Evolutionary conservation across 176 grass and related monocot species (phyloP), one percentile per base, ranked within the genome.

Genomic region (Tillandsia fasciculata): DNA sequence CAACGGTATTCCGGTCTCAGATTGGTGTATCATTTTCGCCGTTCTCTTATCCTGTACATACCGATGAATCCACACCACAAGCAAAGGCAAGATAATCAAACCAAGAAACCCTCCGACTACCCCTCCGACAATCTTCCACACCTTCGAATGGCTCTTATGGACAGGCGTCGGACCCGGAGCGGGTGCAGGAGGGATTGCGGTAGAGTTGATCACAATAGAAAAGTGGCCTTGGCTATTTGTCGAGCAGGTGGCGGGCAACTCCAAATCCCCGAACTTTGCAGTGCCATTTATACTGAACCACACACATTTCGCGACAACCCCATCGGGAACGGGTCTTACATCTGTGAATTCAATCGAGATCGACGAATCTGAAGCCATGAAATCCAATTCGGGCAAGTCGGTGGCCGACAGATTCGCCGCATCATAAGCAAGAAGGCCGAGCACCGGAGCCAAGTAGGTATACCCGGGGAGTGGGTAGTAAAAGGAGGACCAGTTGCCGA

Each of bases 191-290:
- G 77, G 69, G 63, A 86, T 27, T 47, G 24, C 84, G 4, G 67
- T 90, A 8, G 87, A 81, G 74, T 93, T 99, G 27, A 90, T 84
- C 72, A 90, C 95, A n/a, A 99, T 88, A 0, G 87, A 84, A 17
- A 99, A 80, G 77, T 99, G 95, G 26, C 95, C 95, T 42, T 79
- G 83, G 9, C 73, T 77, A 49, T 67, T 84, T 1, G 74, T 80
- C 2, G 68, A 50, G 70, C 95, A 99, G 12, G 68, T 51, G 50
- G 80, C 78, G 50, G 49, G 73, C 7, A 57, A 73, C 71, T 68
- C 78, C 64, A 88, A 49, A 63, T 86, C 84, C 77, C 52, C 64
- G 84, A 99, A 84, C 71, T 86, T 71, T 23, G 85, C 79, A 52
- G 71, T 50, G 1, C 90, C 87, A 23, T 84, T 57, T 65, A 88